phyloP scores from a whole-genome alignment of 306 rosid species.

The Vigna nakashimae region DNA sequence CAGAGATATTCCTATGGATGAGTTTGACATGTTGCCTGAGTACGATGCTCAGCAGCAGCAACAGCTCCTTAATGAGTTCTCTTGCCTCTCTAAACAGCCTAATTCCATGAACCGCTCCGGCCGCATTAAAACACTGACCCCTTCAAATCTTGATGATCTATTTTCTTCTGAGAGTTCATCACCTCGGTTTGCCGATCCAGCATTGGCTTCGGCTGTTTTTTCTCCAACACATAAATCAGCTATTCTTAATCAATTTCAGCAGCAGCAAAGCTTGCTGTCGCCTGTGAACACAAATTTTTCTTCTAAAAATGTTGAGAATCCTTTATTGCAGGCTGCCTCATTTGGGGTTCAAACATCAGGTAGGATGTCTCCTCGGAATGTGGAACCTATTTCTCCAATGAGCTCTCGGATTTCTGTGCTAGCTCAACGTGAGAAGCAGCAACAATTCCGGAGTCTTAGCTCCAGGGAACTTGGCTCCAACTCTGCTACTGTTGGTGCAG shows the following conservation, averaged over 20 bases:
- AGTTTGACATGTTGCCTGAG: neutral
- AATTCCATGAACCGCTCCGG: neutral
- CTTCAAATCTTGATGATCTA: constrained; percentile 14
- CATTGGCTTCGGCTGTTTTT: constrained; percentile 17
- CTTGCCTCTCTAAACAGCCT: constrained; percentile 26
- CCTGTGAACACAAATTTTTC: constrained; percentile 17
- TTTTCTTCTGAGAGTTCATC: constrained; percentile 15
- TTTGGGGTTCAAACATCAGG: constrained; percentile 2
- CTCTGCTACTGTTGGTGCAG: neutral
- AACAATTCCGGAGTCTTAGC: constrained; percentile 22
- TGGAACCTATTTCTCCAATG: constrained; percentile 22
- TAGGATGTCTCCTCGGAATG: constrained; percentile 4
- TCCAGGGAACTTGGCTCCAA: constrained; percentile 28
- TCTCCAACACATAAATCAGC: constrained; percentile 30
- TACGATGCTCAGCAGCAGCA: constrained; percentile 19
- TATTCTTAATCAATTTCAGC: constrained; percentile 16
- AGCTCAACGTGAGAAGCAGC: constrained; percentile 19
- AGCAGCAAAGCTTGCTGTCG: constrained; percentile 22
- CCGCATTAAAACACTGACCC: constrained; percentile 7
- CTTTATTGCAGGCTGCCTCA: neutral
- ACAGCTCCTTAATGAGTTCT: constrained; percentile 7
- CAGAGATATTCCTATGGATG: constrained; percentile 12
- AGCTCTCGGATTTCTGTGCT: constrained; percentile 5
- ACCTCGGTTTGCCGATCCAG: constrained; percentile 25
- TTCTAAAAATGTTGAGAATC: constrained; percentile 15